Percentiles rank a stretch among this genome's conserved stretches.
These are phyloP conservation scores for Cryoendolithus antarcticus DNA, from an alignment of 2,329 filamentous ascomycete species.

Conservation along the genomic window DNA sequence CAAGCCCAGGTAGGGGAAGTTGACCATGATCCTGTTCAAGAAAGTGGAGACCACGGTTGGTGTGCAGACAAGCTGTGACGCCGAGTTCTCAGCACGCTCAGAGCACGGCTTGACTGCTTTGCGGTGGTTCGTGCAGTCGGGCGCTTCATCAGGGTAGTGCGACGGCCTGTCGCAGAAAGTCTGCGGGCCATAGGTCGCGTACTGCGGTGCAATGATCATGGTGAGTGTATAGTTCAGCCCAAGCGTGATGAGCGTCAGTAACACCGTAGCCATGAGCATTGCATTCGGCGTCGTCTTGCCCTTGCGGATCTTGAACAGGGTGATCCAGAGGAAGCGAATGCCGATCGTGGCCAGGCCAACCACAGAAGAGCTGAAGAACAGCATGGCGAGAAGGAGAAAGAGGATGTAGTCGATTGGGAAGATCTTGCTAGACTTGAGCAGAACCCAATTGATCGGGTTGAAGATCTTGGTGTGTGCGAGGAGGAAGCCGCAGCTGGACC, in stretches of 20 bases:
- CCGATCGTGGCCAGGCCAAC: conserved; percentile 79
- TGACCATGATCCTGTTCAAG: conserved; percentile 80
- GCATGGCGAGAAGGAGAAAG: conserved; percentile 69
- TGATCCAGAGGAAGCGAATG: conserved; percentile 93
- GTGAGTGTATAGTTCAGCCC: conserved; percentile 87
- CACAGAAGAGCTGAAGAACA: conserved; percentile 82
- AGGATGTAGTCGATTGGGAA: conserved; percentile 91
- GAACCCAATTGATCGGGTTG: conserved; percentile 85
- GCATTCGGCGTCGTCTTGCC: conserved; percentile 86
- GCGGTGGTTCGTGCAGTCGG: conserved; percentile 60
- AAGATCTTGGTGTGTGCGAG: conserved; percentile 80
- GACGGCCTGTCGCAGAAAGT: conserved; percentile 75
- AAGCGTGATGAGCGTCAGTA: conserved; percentile 78
- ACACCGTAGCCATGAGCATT: conserved; percentile 76
- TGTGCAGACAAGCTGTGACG: conserved; percentile 73
- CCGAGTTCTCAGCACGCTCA: conserved; percentile 57
- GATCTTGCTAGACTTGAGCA: conserved; percentile 65
- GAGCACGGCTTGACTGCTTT: conserved; percentile 71
- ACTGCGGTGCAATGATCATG: conserved; percentile 92
- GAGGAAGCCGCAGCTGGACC: conserved; percentile 81
- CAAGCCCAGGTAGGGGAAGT: conserved; percentile 88
- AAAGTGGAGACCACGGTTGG: conserved; percentile 86
- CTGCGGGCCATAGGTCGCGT: conserved; percentile 86
- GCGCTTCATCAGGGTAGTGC: conserved; percentile 49
- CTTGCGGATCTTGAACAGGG: conserved; percentile 79